These are phyloP conservation scores for Xylariales sp. DNA, from an alignment of 2,329 filamentous ascomycete genomes.

Conservation along the genomic window DNA sequence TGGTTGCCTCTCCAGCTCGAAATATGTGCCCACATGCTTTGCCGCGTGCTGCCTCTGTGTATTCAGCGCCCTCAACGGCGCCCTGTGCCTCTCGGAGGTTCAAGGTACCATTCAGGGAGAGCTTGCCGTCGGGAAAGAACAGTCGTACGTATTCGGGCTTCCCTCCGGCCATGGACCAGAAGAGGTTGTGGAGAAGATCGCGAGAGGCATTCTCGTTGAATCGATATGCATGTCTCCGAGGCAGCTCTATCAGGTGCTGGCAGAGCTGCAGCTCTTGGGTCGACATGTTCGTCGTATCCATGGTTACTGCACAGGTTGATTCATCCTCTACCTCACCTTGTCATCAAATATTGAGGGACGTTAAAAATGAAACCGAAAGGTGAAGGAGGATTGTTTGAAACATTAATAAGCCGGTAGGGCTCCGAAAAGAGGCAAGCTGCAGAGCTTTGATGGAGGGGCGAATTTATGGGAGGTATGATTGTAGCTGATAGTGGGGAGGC, in stretches of 20 bases:
- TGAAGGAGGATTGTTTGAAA: too few species aligned
- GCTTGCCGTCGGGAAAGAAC: conserved; percentile 76
- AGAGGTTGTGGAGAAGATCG: conserved; percentile 74
- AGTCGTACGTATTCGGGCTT: conserved; percentile 69
- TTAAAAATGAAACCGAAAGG: too few species aligned
- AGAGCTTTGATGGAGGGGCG: too few species aligned
- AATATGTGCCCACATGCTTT: conserved; percentile 98
- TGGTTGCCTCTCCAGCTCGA: conserved; percentile 88
- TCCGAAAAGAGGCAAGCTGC: too few species aligned
- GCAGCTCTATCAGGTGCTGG: conserved; percentile 74
- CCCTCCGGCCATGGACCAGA: conserved; percentile 78
- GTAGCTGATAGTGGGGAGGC: too few species aligned
- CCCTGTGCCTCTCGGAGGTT: conserved; percentile 86
- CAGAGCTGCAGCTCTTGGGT: conserved; percentile 79
- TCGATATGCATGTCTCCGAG: conserved; percentile 66
- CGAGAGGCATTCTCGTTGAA: conserved; percentile 69
- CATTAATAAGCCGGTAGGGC: too few species aligned
- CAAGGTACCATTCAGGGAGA: conserved; percentile 56
- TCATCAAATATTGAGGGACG: too few species aligned
- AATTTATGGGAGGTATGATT: too few species aligned
- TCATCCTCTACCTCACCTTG: conserved; percentile 6
- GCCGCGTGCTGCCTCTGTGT: conserved; percentile 84
- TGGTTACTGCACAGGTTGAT: conserved; percentile 18
- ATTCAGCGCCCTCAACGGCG: conserved; percentile 90
- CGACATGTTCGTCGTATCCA: conserved; percentile 53